Percentiles rank a stretch among this genome's conserved stretches.
Evolutionary conservation across 495 filamentous ascomycete species (phyloP).

Genomic region (Symbiotaphrina buchneri): DNA sequence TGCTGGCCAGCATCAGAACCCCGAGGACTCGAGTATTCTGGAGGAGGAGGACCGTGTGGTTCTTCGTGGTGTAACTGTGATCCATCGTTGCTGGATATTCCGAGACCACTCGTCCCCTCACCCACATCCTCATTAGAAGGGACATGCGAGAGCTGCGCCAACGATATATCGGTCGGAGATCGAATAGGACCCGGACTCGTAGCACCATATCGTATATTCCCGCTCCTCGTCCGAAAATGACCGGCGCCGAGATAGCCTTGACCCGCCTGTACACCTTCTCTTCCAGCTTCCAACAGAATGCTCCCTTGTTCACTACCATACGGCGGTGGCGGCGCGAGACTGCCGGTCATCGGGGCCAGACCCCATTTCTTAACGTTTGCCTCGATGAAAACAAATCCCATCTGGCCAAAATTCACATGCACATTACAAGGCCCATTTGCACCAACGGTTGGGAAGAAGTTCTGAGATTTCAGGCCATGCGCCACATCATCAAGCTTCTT

Average conservation of each 20-base stretch:
- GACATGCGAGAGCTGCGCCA: constrained; percentile 53
- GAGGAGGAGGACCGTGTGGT: constrained; percentile 1
- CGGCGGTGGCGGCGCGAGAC: constrained; percentile 81
- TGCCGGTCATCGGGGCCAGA: constrained; percentile 85
- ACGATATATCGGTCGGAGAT: constrained; percentile 90
- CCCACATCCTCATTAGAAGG: constrained; percentile 51
- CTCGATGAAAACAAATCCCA: constrained; percentile 96
- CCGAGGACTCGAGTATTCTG: constrained; percentile 5
- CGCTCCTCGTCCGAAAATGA: constrained; percentile 18
- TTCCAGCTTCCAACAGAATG: constrained; percentile 74
- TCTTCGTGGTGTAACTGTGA: not conserved
- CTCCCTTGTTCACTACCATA: constrained; percentile 93
- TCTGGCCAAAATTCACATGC: constrained; percentile 94
- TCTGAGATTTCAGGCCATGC: constrained; percentile 85
- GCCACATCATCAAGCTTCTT: constrained; percentile 88
- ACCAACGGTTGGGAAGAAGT: constrained; percentile 89
- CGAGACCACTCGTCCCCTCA: constrained; percentile 40
- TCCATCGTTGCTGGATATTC: constrained; percentile 12
- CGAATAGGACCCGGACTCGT: constrained; percentile 76
- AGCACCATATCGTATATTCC: constrained; percentile 35
- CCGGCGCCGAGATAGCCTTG: constrained; percentile 26
- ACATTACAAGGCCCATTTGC: constrained; percentile 81
- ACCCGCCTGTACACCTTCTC: constrained; percentile 35
- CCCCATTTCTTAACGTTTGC: constrained; percentile 99
- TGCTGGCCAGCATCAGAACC: constrained; percentile 1